Evolutionary conservation across 1,284 basidiomycete genomes (phyloP).

Genomic region (Psilocybe mexicana): DNA sequence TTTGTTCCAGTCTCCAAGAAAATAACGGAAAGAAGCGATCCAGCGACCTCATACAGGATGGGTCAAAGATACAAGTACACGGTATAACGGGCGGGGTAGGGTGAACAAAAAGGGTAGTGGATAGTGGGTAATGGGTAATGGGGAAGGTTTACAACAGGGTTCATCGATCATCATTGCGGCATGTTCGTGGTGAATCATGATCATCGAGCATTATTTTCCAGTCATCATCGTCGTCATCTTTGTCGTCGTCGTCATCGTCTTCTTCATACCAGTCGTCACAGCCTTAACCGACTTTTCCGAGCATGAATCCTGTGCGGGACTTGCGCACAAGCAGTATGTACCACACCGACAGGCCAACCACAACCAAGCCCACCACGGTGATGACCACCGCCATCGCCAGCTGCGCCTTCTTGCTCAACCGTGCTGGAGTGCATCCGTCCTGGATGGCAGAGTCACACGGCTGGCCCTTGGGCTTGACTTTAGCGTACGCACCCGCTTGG

Average conservation of each 20-base stretch:
- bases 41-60: not conserved
- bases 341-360: slow-evolving; percentile 50
- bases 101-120: not conserved
- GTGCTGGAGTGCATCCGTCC: slow-evolving; percentile 47
- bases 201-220: no score
- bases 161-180: not conserved
- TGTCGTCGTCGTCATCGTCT: not conserved
- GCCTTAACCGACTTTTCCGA: slow-evolving; percentile 10
- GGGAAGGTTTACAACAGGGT: not conserved
- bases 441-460: slow-evolving; percentile 78
- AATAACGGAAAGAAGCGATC: slow-evolving; percentile 3
- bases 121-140: not conserved
- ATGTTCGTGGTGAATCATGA: no score
- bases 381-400: slow-evolving; percentile 75
- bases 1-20: not conserved
- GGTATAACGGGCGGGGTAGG: not conserved
- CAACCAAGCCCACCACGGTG: slow-evolving; percentile 57
- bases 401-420: slow-evolving; percentile 59
- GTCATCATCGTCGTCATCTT: not conserved
- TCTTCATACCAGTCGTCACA: not conserved
- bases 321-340: slow-evolving; percentile 34
- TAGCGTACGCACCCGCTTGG: slow-evolving; percentile 64
- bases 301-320: slow-evolving; percentile 3
- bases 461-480: slow-evolving; percentile 59
- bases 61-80: slow-evolving; percentile 16